A percentile compares a stretch with the other conserved stretches of the same genome.
phyloP scores from a whole-genome alignment of 1,284 basidiomycete species.

The Cerrena zonata region DNA sequence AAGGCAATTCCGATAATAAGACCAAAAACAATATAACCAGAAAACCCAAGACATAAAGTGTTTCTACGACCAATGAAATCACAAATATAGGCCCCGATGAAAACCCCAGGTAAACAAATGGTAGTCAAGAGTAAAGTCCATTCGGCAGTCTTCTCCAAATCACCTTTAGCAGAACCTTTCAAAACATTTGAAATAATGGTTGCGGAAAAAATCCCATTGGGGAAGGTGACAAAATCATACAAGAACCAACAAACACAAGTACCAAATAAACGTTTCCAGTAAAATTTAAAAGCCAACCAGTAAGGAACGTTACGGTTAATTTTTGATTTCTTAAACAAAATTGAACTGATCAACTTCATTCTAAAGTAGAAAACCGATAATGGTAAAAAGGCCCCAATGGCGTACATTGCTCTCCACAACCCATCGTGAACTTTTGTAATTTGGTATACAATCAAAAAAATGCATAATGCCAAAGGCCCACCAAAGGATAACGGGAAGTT shows the following conservation, averaged over 20 bases:
- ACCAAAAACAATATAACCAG: not conserved
- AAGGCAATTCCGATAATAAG: not conserved
- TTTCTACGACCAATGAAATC: not conserved
- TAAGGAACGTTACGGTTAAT: too few species aligned
- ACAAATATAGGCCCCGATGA: not conserved
- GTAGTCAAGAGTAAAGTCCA: constrained; percentile 48
- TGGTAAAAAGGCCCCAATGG: too few species aligned
- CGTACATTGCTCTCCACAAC: too few species aligned
- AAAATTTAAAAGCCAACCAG: constrained; percentile 50
- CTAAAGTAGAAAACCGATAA: too few species aligned
- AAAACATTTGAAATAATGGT: constrained; percentile 58
- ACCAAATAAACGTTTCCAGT: constrained; percentile 64
- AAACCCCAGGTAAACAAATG: not conserved
- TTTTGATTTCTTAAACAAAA: too few species aligned
- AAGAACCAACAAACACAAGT: constrained; percentile 62
- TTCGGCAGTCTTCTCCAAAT: constrained; percentile 57
- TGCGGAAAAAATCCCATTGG: constrained; percentile 64
- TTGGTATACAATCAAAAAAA: too few species aligned
- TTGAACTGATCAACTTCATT: too few species aligned
- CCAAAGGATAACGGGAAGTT: too few species aligned
- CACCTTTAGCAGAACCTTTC: constrained; percentile 39
- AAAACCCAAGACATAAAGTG: not conserved
- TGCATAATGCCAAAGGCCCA: too few species aligned
- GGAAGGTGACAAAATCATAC: constrained; percentile 50
- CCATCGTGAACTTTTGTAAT: too few species aligned